Base-by-base conservation (phyloP, 257 asterid genomes). In the Solanum gracilifrons region DNA sequence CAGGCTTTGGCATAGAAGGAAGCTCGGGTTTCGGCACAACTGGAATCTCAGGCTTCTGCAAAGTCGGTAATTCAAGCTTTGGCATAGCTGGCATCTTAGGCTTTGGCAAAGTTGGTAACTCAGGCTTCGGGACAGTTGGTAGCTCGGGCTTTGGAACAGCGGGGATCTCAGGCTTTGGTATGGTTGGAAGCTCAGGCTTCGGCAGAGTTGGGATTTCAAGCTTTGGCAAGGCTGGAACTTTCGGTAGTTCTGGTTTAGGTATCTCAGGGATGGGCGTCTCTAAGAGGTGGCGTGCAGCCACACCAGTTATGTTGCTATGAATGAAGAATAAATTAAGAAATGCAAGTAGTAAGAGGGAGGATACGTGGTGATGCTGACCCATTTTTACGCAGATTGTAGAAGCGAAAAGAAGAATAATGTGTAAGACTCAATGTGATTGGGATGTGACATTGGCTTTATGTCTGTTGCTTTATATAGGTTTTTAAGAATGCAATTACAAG, bases 101-200 rank as follows among this genome's bases (percentile, higher is more conserved):
- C 29, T 55, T 83, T 75, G 82, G 13, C 64, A 82, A 6, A 55
- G 72, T 29, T 33, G 75, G 33, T 55, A 51, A 41, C 27, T 62
- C 87, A 5, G 87, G 32, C 39, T 62, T 85, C 3, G 88, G 89
- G 8, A 87, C 6, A 18, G 13, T 27, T 5, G 89, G 87, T 13
- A 41, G 9, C 13, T 87, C 35, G 1, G 48, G 71, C 6, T 72
- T 72, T 46, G 93, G 92, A 3, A 92, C 16, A 2, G 5, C 10
- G 13, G 92, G 94, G 0, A 87, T 5, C 5, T 88, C 88, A 13
- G 88, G 89, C 18, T 92, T 89, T 29, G 92, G 93, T 12, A 86
- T 13, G 4, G 88, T 18, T 20, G 92, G 92, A 13, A 90, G 9
- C 77, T 90, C 87, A 4, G 88, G 85, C 43, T 86, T 74, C 2